These are phyloP conservation scores for Lachancea meyersii DNA, from an alignment of 805 yeast genomes.

Conservation along the genomic window DNA sequence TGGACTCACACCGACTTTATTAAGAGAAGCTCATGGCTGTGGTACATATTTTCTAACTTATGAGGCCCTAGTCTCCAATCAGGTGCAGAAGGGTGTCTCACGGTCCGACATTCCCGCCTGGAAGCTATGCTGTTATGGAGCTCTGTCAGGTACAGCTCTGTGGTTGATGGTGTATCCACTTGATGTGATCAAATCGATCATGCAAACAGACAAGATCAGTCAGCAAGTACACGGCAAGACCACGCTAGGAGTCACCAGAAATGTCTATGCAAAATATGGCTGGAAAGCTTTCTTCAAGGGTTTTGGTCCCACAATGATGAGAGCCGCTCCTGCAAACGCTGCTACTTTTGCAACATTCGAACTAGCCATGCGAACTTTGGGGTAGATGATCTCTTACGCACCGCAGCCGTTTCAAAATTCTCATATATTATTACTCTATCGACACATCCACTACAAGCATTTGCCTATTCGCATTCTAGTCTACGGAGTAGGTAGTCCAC, in stretches of 20 bases:
- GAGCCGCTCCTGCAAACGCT: slow-evolving; percentile 98
- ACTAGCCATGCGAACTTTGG: slow-evolving; percentile 67
- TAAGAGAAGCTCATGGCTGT: slow-evolving; percentile 82
- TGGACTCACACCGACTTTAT: slow-evolving; percentile 76
- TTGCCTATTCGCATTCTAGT: slow-evolving; percentile 47
- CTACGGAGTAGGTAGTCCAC: slow-evolving; percentile 84
- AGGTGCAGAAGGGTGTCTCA: slow-evolving; percentile 34
- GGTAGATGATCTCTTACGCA: slow-evolving; percentile 31
- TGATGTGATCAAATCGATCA: slow-evolving; percentile 83
- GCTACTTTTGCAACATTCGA: slow-evolving; percentile 95
- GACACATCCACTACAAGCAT: not conserved
- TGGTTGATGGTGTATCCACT: slow-evolving; percentile 84
- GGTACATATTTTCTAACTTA: slow-evolving; percentile 86
- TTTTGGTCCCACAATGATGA: slow-evolving; percentile 81
- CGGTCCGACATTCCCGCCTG: slow-evolving; percentile 78
- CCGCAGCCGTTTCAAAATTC: no score
- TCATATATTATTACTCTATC: not conserved
- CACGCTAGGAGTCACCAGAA: slow-evolving; percentile 44
- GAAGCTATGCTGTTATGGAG: slow-evolving; percentile 84
- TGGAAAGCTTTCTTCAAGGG: slow-evolving; percentile 80
- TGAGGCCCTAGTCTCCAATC: slow-evolving; percentile 72
- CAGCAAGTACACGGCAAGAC: slow-evolving; percentile 56
- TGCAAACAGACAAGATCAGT: slow-evolving; percentile 46
- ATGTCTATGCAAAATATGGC: slow-evolving; percentile 55
- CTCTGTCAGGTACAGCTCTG: slow-evolving; percentile 79